phyloP scores from a whole-genome alignment of 495 filamentous ascomycete species.

The Penicillium fimorum region DNA sequence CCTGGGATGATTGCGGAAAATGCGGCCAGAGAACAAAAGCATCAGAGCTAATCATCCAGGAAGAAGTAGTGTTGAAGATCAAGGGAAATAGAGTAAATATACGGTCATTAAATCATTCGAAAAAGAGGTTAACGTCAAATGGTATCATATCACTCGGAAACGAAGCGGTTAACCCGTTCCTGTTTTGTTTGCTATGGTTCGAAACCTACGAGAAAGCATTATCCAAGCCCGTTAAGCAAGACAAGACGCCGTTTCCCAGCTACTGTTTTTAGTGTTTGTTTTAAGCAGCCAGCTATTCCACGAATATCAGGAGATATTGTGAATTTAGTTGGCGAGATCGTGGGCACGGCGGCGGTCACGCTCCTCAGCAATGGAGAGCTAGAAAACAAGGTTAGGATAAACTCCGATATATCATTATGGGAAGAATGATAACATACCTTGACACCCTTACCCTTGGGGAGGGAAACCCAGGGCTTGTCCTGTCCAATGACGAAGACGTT shows the following conservation, averaged over 20 bases:
- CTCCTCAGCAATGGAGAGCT: constrained; percentile 97
- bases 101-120: constrained; percentile 36
- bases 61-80: constrained; percentile 2
- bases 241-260: constrained; percentile 42
- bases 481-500: constrained; percentile 98
- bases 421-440: constrained; percentile 56
- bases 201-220: constrained; percentile 39
- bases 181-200: constrained; percentile 37
- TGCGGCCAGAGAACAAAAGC: background rate
- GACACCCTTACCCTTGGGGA: constrained; percentile 99
- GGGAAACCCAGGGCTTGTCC: constrained; percentile 97
- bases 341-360: constrained; percentile 88
- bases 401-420: background rate
- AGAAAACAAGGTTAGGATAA: constrained; percentile 14
- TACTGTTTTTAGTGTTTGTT: constrained; percentile 36
- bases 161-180: constrained; percentile 26
- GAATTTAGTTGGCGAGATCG: constrained; percentile 62
- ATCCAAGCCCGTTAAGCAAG: constrained; percentile 43
- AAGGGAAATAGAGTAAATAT: constrained; percentile 13
- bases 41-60: background rate
- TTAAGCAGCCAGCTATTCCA: constrained; percentile 22
- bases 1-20: background rate
- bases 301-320: constrained; percentile 31
- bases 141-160: constrained; percentile 41
- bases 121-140: constrained; percentile 33